A percentile compares a stretch with the other conserved stretches of the same genome.
Evolutionary conservation across 768 basidiomycete genomes (phyloP).

Genomic region (Amanita rimosa): DNA sequence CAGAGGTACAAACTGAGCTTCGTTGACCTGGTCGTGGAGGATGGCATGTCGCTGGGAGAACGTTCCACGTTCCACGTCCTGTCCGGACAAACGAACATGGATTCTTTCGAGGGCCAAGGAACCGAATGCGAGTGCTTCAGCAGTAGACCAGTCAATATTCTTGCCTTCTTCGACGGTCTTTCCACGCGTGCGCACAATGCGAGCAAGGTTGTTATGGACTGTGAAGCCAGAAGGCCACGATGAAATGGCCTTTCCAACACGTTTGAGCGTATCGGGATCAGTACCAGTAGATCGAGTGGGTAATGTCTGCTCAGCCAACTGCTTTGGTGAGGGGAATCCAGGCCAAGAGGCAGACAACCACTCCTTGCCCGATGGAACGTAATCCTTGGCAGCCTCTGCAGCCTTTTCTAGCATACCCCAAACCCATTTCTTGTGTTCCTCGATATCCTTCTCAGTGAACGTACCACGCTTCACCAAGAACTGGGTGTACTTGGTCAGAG

Average conservation of each 20-base stretch:
- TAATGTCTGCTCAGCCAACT: constrained; percentile 85
- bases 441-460: constrained; percentile 92
- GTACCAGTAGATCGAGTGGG: constrained; percentile 86
- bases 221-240: constrained; percentile 77
- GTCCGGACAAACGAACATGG: constrained; percentile 92
- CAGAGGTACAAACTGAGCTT: constrained; percentile 81
- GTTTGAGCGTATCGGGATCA: constrained; percentile 63
- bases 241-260: constrained; percentile 82
- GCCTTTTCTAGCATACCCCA: constrained; percentile 99
- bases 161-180: constrained; percentile 85
- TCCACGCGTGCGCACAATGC: constrained; percentile 81
- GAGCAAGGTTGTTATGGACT: constrained; percentile 86
- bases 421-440: constrained; percentile 99
- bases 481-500: constrained; percentile 86
- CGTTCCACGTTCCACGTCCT: constrained; percentile 97
- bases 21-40: constrained; percentile 90
- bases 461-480: constrained; percentile 84
- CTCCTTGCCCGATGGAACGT: constrained; percentile 88
- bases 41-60: constrained; percentile 98
- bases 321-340: constrained; percentile 95
- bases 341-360: constrained; percentile 99
- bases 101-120: constrained; percentile 86
- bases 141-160: constrained; percentile 97
- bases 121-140: constrained; percentile 95
- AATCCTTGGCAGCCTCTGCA: constrained; percentile 88